phyloP scores from a whole-genome alignment of 345 rosid genomes.

The Populus tremula region DNA sequence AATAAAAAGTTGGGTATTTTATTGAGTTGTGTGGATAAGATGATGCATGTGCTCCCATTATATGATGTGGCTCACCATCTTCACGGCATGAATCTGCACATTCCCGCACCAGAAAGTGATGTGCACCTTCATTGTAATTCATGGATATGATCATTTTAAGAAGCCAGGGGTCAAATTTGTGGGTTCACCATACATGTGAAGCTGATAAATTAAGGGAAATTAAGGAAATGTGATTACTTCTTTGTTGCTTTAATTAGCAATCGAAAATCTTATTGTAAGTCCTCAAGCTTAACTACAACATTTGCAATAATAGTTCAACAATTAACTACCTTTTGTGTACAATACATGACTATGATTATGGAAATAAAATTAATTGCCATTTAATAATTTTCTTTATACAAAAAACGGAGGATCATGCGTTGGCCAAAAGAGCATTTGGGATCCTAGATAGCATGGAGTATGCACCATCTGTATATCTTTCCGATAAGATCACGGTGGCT shows the following conservation, averaged over 20 bases:
- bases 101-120: constrained; percentile 33
- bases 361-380: neutral
- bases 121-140: constrained; percentile 22
- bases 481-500: neutral
- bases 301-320: constrained; percentile 23
- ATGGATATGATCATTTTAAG: constrained; percentile 23
- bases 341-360: neutral
- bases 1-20: neutral
- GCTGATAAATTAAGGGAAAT: neutral
- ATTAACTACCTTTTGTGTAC: constrained; percentile 13
- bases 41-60: constrained; percentile 22
- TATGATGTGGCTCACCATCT: constrained; percentile 41
- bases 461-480: neutral
- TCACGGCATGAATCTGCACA: constrained; percentile 32
- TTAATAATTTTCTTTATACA: no score
- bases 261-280: neutral
- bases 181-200: constrained; percentile 34
- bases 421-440: neutral
- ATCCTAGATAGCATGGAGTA: neutral
- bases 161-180: constrained; percentile 16
- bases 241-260: neutral
- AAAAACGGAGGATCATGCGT: neutral
- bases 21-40: constrained; percentile 7
- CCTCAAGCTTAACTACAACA: neutral
- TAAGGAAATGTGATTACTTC: neutral